phyloP scores from a whole-genome alignment of 345 rosid genomes.

The Combretum micranthum region DNA sequence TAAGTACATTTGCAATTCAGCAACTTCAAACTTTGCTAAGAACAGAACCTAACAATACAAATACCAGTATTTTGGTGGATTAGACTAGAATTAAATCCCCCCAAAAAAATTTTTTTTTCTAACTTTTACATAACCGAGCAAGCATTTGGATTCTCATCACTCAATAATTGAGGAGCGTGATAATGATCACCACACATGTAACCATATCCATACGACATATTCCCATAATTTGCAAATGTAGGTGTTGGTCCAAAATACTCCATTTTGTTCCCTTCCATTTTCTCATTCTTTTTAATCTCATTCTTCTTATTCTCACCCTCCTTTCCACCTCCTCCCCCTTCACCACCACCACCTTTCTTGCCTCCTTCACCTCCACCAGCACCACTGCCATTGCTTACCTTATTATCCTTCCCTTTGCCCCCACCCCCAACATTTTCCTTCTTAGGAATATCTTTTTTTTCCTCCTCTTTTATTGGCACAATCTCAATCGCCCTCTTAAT shows the following conservation, averaged over 20 bases:
- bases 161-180: constrained; percentile 13
- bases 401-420: constrained; percentile 11
- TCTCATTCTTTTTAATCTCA: neutral
- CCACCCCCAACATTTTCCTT: constrained; percentile 6
- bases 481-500: constrained; percentile 33
- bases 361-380: constrained; percentile 1
- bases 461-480: constrained; percentile 29
- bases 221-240: constrained; percentile 3
- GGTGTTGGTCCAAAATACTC: constrained; percentile 5
- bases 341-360: neutral
- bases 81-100: too few relatives aligned
- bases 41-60: too few relatives aligned
- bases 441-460: constrained; percentile 4
- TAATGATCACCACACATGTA: neutral
- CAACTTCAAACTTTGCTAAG: too few relatives aligned
- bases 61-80: too few relatives aligned
- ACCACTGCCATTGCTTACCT: constrained; percentile 7
- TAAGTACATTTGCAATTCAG: too few relatives aligned
- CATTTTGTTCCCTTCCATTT: constrained; percentile 11
- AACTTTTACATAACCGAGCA: constrained; percentile 16
- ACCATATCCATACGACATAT: neutral
- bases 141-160: constrained; percentile 25
- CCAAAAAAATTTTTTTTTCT: too few relatives aligned
- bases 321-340: neutral
- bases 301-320: neutral